Base-by-base conservation (phyloP, 805 yeast species). In the Kuraishia molischiana region DNA sequence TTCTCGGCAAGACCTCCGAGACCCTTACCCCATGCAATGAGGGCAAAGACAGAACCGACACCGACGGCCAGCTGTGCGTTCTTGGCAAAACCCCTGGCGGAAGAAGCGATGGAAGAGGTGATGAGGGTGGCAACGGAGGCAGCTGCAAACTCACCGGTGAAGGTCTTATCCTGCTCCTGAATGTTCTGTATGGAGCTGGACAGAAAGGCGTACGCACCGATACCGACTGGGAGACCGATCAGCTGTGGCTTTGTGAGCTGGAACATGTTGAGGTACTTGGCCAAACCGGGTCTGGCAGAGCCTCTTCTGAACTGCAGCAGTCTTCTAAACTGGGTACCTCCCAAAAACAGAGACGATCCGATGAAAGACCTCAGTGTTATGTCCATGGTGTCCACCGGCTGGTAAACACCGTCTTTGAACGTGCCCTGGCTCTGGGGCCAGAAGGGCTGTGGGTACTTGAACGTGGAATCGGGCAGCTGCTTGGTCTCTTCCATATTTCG, bases 21-120 rank as follows among this genome's bases (percentile, higher is more conserved):
- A 32, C 71, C 70, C 41, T 77, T 82, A 15, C 74, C 73, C 82
- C 84, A 77, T 49, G 56, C 50, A 39, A 64, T 58, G 22, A 67
- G 42, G 4, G 72, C 77, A n/a, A 64, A 56, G n/a, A 60, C 46
- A 21, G 56, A 40, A 6, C 74, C 79, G 15, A 64, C 50, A 24
- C 68, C 60, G 9, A 69, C 34, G 1, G 75, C 65, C 34, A 63
- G 51, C 15, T 79, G 79, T n/a, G 71, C 38, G 22, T 65, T 59
- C 41, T 61, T 65, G 28, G 68, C 53, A 4, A 66, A 42, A 29
- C 58, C 58, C 37, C 54, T 45, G 14, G 65, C 47, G 19, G 49
- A 41, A 30, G 48, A 48, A 43, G 53, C 49, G 24, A 53, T 41
- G 0, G 58, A 45, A 20, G 45, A 29, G 14, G 46, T 41, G 13